Percentiles rank a stretch among this genome's conserved stretches.
Conservation (phyloP, 371 early-diverging fungal genomes). For the Lichtheimia corymbifera region DNA sequence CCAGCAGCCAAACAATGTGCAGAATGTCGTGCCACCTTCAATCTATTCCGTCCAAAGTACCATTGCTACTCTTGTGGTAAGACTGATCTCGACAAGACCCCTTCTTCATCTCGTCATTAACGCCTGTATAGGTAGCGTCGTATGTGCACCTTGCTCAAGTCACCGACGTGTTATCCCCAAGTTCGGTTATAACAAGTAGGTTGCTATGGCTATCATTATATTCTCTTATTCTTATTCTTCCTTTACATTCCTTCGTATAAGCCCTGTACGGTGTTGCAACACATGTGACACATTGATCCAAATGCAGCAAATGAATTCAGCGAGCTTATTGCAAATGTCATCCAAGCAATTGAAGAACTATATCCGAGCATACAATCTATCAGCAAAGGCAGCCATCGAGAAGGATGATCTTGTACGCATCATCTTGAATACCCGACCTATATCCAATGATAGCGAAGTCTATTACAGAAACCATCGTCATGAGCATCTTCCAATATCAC, state of each 20-base stretch:
- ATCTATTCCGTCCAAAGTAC: conserved; percentile 46
- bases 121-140: conserved; percentile 37
- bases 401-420: conserved; percentile 47
- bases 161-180: conserved; percentile 37
- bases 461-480: conserved; percentile 30
- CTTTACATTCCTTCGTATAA: conserved; percentile 1
- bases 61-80: conserved; percentile 56
- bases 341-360: conserved; percentile 39
- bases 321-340: conserved; percentile 24
- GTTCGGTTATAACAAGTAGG: conserved; percentile 56
- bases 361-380: conserved; percentile 41
- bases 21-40: conserved; percentile 40
- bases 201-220: neutral
- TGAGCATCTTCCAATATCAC: neutral
- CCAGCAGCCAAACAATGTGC: conserved; percentile 31
- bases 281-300: conserved; percentile 38
- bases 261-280: conserved; percentile 46
- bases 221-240: neutral
- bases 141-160: conserved; percentile 46
- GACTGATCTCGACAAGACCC: neutral
- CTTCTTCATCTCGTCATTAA: neutral
- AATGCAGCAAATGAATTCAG: conserved; percentile 48
- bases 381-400: conserved; percentile 38
- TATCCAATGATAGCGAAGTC: conserved; percentile 43
- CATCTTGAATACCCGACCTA: conserved; percentile 46